Conservation (phyloP, 108 stramenopile species). For the Skeletonema costatum region DNA sequence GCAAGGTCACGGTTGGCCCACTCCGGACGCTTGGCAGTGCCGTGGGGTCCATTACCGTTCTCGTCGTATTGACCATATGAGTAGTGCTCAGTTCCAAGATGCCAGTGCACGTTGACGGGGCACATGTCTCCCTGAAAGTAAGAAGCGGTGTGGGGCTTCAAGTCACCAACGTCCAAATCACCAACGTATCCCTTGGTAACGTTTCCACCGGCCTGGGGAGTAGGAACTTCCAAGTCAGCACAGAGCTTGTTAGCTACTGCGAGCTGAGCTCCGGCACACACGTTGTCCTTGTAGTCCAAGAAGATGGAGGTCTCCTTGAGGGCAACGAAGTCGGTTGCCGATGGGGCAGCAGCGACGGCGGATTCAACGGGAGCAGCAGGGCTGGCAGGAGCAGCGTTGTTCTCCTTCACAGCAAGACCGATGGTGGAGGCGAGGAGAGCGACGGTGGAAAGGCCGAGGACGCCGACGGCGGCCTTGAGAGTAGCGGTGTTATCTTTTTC, state of each 20-base stretch:
- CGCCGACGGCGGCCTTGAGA: constrained; percentile 7
- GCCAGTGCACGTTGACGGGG: too few species aligned
- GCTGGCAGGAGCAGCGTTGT: neutral
- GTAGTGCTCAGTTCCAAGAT: too few species aligned
- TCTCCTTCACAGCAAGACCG: neutral
- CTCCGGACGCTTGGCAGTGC: constrained; percentile 16
- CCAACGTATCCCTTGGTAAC: constrained; percentile 54
- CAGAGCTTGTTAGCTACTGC: too few species aligned
- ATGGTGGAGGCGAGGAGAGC: constrained; percentile 19
- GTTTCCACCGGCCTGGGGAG: constrained; percentile 16
- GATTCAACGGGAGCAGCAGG: neutral
- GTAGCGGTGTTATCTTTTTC: neutral
- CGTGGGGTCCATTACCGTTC: constrained; percentile 46
- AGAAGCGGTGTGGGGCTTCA: constrained; percentile 51
- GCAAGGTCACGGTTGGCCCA: constrained; percentile 17
- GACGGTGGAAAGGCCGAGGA: constrained; percentile 8
- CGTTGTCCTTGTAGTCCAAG: too few species aligned
- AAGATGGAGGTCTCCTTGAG: too few species aligned
- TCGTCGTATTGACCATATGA: constrained; percentile 67
- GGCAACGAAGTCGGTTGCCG: too few species aligned
- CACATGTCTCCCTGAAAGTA: constrained; percentile 31
- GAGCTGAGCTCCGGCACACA: too few species aligned
- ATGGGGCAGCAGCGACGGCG: neutral
- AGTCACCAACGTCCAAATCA: constrained; percentile 12
- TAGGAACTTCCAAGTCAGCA: too few species aligned